Evolutionary conservation across 305 asterid genomes (phyloP).

Genomic region (Caryopteris hybrid): DNA sequence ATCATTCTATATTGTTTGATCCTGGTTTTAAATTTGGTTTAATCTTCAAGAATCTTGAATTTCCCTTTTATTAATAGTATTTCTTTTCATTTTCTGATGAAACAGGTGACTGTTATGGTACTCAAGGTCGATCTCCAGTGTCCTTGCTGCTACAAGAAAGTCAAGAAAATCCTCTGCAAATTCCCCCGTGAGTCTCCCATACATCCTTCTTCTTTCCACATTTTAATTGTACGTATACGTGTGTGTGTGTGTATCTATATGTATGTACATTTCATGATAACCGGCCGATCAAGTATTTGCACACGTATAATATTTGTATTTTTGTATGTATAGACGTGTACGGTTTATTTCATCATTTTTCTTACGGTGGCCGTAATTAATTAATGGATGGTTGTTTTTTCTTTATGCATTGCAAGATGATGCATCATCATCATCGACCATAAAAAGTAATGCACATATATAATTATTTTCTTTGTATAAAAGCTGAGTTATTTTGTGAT

Average conservation of each 20-base stretch:
- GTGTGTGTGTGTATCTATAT: too few species aligned
- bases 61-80: too few species aligned
- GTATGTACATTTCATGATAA: not conserved
- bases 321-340: not conserved
- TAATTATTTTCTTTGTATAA: not conserved
- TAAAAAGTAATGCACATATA: slow-evolving; percentile 5
- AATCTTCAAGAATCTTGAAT: not conserved
- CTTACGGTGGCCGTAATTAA: not conserved
- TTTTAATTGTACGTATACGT: not conserved
- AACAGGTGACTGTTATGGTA: slow-evolving; percentile 58
- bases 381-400: not conserved
- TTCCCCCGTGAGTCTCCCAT: slow-evolving; percentile 57
- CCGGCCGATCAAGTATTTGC: not conserved
- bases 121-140: slow-evolving; percentile 85
- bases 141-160: slow-evolving; percentile 69
- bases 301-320: not conserved
- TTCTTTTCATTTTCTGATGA: not conserved
- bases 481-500: slow-evolving; percentile 11
- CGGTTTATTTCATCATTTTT: not conserved
- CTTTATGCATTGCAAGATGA: slow-evolving; percentile 2
- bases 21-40: not conserved
- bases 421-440: slow-evolving; percentile 7
- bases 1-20: slow-evolving; percentile 3
- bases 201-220: not conserved
- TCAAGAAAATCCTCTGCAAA: slow-evolving; percentile 72